Evolutionary conservation across 768 basidiomycete species (phyloP).

Genomic region (Phylloporus rhodoxanthus): DNA sequence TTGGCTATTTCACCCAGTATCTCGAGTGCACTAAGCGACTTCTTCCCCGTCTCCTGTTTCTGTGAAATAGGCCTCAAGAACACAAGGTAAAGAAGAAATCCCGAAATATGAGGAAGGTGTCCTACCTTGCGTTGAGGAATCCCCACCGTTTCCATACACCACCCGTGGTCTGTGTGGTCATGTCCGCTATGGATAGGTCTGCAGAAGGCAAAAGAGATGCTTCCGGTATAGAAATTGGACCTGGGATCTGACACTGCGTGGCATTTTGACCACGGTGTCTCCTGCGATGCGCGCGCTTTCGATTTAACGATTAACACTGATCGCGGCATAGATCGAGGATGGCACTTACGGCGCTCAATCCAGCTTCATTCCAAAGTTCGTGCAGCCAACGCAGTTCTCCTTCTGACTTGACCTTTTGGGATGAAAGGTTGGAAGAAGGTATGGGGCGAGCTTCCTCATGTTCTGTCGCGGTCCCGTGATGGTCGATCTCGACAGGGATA

Average conservation of each 20-base stretch:
- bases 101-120: neutral
- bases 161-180: neutral
- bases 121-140: conserved; percentile 20
- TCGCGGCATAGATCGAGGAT: neutral
- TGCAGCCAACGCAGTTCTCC: conserved; percentile 17
- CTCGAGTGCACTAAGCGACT: conserved; percentile 1
- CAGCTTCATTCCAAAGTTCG: conserved; percentile 25
- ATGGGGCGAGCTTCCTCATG: neutral
- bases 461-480: neutral
- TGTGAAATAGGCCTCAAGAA: conserved; percentile 12
- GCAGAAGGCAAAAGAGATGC: neutral
- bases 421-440: conserved; percentile 6
- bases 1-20: conserved; percentile 11
- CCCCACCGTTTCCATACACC: conserved; percentile 12
- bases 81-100: neutral
- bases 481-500: conserved; percentile 12
- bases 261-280: conserved; percentile 5
- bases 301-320: neutral
- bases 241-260: conserved; percentile 2
- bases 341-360: conserved; percentile 17
- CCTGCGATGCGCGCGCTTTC: conserved; percentile 25
- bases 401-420: conserved; percentile 16
- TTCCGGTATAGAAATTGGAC: conserved; percentile 12
- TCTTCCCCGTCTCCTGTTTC: conserved; percentile 6
- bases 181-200: conserved; percentile 1